phyloP scores from a whole-genome alignment of 805 yeast genomes.

The Lipomyces yamadae region DNA sequence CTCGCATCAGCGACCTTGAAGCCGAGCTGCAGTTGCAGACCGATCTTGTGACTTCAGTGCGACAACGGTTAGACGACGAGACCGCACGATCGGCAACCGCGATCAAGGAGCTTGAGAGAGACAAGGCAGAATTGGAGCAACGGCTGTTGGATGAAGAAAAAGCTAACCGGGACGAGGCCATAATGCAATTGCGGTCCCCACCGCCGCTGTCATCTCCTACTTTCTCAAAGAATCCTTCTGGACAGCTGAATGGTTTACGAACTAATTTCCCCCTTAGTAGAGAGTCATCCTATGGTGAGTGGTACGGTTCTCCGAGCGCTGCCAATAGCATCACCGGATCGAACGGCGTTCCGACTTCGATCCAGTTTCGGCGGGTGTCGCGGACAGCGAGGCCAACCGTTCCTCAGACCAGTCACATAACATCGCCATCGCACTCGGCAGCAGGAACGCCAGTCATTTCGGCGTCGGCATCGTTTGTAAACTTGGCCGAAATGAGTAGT shows the following conservation, averaged over 20 bases:
- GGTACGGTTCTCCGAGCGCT: not conserved
- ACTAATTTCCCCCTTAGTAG: conserved; percentile 14
- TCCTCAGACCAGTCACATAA: conserved; percentile 2
- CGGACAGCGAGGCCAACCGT: not conserved
- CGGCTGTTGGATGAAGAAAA: conserved; percentile 35
- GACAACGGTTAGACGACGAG: conserved; percentile 31
- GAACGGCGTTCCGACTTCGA: conserved; percentile 21
- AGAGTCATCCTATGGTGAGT: conserved; percentile 28
- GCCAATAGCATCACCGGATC: conserved; percentile 9
- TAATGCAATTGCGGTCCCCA: conserved; percentile 20
- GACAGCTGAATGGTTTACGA: conserved; percentile 2
- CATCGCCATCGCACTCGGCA: conserved; percentile 14
- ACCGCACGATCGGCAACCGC: conserved; percentile 23
- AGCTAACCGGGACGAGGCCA: conserved; percentile 32
- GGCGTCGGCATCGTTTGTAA: conserved; percentile 33
- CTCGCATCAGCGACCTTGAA: conserved; percentile 28
- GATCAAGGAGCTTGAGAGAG: conserved; percentile 38
- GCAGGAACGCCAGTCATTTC: conserved; percentile 3
- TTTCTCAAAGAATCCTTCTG: conserved; percentile 16
- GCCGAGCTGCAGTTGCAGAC: conserved; percentile 28
- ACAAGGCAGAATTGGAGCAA: conserved; percentile 34
- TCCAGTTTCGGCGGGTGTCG: conserved; percentile 28
- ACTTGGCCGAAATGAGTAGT: conserved; percentile 17
- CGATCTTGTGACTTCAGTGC: conserved; percentile 30
- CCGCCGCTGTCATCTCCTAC: conserved; percentile 26